These are phyloP conservation scores for Apiospora sp. DNA, from an alignment of 2,329 filamentous ascomycete genomes.

Conservation along the genomic window DNA sequence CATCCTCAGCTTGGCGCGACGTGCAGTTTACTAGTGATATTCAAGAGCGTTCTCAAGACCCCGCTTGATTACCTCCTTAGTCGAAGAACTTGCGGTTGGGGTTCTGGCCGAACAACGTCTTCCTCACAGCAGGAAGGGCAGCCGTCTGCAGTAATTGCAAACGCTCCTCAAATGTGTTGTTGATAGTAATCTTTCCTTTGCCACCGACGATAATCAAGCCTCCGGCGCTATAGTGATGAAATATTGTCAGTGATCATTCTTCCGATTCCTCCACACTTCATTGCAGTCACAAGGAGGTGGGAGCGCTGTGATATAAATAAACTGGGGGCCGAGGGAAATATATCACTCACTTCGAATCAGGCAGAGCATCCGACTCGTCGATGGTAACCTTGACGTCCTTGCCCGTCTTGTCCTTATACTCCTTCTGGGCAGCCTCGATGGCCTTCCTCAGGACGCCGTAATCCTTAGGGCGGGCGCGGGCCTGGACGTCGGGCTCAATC, in stretches of 20 bases:
- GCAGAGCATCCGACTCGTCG: constrained; percentile 80
- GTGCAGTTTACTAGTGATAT: constrained; percentile 4
- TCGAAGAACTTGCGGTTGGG: constrained; percentile 95
- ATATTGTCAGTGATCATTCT: not conserved
- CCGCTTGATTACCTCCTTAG: constrained; percentile 55
- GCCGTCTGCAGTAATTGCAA: constrained; percentile 84
- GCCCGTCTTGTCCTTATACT: constrained; percentile 82
- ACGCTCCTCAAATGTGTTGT: constrained; percentile 96
- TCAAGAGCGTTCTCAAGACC: not conserved
- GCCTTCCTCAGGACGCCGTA: constrained; percentile 79
- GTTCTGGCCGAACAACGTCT: constrained; percentile 92
- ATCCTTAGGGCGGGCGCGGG: constrained; percentile 84
- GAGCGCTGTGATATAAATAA: not conserved
- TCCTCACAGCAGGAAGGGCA: constrained; percentile 83
- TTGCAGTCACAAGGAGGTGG: not conserved
- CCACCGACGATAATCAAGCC: constrained; percentile 83
- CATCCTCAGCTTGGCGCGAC: not conserved
- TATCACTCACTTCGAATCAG: constrained; percentile 80
- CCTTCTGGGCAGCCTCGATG: constrained; percentile 75
- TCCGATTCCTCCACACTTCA: not conserved
- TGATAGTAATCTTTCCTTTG: constrained; percentile 93
- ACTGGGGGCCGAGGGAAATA: not conserved
- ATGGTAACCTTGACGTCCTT: constrained; percentile 75
- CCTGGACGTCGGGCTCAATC: constrained; percentile 77
- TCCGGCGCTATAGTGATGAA: constrained; percentile 69